Evolutionary conservation across 129 eudicot genomes (phyloP).

Genomic region (Escallonia rubra): DNA sequence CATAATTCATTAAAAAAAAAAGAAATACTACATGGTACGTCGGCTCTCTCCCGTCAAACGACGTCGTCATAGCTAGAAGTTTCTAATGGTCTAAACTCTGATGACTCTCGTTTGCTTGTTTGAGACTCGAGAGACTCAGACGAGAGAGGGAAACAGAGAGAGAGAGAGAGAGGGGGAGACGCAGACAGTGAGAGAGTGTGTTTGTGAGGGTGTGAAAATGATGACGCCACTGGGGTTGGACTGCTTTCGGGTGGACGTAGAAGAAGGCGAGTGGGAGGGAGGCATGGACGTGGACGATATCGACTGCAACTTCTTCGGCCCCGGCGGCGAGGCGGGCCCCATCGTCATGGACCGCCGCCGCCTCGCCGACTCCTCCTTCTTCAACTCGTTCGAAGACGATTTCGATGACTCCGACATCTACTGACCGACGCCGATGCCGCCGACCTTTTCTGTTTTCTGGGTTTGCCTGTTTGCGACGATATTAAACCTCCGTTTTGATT

Average conservation of each 20-base stretch:
- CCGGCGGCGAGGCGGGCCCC: constrained; percentile 35
- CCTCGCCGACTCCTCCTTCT: constrained; percentile 70
- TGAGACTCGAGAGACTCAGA: background rate
- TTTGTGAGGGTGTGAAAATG: background rate
- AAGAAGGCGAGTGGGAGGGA: constrained; percentile 57
- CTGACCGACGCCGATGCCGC: background rate
- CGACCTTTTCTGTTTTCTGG: background rate
- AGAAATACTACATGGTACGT: no score
- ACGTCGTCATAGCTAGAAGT: no score
- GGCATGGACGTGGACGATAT: constrained; percentile 89
- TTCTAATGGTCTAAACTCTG: no score
- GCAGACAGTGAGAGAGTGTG: background rate
- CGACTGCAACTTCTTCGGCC: constrained; percentile 64
- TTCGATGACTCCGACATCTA: constrained; percentile 17
- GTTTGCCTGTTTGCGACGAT: background rate
- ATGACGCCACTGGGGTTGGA: constrained; percentile 70
- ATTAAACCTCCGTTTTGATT: no score
- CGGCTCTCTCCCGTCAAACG: no score
- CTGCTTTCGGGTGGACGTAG: constrained; percentile 38
- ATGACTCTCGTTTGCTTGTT: no score
- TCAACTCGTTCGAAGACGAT: constrained; percentile 31
- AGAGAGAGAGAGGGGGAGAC: background rate
- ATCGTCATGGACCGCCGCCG: constrained; percentile 43
- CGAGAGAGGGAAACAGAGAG: background rate
- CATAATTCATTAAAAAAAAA: no score